These are phyloP conservation scores for Bacterosira constricta DNA, from an alignment of 108 stramenopile genomes.

Conservation along the genomic window DNA sequence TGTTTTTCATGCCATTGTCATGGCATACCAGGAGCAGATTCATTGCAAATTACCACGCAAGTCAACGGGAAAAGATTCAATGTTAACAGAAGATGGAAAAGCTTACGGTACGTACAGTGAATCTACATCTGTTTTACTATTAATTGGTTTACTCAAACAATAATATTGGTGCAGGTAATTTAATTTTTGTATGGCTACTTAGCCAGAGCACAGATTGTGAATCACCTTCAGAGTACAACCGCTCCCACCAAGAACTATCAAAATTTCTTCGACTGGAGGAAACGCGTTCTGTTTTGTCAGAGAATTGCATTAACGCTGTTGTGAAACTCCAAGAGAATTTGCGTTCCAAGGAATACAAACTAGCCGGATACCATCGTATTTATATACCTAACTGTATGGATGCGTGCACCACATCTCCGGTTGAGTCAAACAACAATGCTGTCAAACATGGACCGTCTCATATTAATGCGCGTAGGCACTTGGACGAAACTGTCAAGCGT, in stretches of 20 bases:
- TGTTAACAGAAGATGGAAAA: too few relatives aligned
- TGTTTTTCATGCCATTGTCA: slow-evolving; percentile 10
- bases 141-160: too few relatives aligned
- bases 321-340: neutral
- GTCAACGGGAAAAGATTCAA: too few relatives aligned
- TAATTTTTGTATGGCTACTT: neutral
- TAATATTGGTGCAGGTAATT: neutral
- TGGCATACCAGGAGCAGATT: neutral
- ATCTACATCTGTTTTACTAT: neutral
- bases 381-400: neutral
- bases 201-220: neutral
- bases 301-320: neutral
- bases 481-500: too few relatives aligned
- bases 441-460: too few relatives aligned
- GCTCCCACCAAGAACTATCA: neutral
- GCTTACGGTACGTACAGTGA: neutral
- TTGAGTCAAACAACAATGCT: neutral
- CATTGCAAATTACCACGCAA: neutral
- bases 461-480: too few relatives aligned
- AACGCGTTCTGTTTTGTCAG: neutral
- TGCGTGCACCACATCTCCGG: neutral
- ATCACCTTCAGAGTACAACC: neutral
- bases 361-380: neutral
- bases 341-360: neutral
- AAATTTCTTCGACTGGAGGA: neutral